Evolutionary conservation across 345 rosid species (phyloP), one percentile per base, ranked within the genome.

Genomic region (Barbarea vulgaris): DNA sequence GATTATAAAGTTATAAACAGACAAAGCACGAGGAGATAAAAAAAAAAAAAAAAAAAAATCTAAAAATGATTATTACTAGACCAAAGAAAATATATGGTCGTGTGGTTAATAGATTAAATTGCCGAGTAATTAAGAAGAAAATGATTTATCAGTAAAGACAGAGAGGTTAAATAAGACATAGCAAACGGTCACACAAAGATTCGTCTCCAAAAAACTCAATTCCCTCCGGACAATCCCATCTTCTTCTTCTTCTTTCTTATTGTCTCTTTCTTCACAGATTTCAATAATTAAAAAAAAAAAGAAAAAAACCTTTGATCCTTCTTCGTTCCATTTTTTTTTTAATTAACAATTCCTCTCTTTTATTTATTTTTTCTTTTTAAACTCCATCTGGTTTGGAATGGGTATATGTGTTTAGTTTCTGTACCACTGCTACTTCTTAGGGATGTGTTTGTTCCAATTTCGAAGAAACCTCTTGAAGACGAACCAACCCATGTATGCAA

Each of bases 401-500:
- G 52, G 39, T 51, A 22, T 46, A 4, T 44, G 18, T 67, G 54
- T 76, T 9, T 56, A 77, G 57, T 62, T 27, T 46, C 27, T 53
- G 25, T 34, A 30, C 58, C 39, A 33, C 15, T 27, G 39, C 68
- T 71, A 7, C 57, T 61, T 61, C 81, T 83, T 84, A 64, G 84
- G 81, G 82, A 88, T 70, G 65, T 83, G 84, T 72, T 72, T 80
- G 81, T 75, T 64, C 66, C 82, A 67, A 42, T 81, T 75, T 54
- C 80, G 73, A 67, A 79, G 84, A 81, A 80, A 80, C 82, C 88
- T 80, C 77, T 42, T 77, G 79, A 81, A 65, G 75, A 74, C 68
- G 55, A 78, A 72, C 57, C 31, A 77, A 65, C 70, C 84, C 87
- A 79, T 69, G 97, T 88, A 88, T 77, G 90, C 65, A 17, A 19